Evolutionary conservation across 495 filamentous ascomycete species (phyloP).

Genomic region (Penicillium lagena): DNA sequence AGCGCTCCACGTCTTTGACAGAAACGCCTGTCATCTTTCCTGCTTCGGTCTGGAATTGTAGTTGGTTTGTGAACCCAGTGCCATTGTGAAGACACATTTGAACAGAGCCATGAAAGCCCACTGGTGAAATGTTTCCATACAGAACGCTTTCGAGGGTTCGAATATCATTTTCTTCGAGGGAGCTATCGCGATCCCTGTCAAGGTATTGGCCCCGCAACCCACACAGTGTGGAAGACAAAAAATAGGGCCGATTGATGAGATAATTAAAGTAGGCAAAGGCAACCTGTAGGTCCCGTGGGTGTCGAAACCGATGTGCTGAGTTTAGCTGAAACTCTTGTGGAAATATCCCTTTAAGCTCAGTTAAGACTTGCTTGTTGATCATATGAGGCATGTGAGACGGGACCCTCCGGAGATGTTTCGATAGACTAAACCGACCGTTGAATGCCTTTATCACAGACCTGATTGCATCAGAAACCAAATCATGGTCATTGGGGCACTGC

Average conservation of each 20-base stretch:
- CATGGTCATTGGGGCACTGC: constrained; percentile 1
- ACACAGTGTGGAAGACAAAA: constrained; percentile 1
- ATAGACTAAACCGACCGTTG: not conserved
- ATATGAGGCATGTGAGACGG: constrained; percentile 6
- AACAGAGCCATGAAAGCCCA: not conserved
- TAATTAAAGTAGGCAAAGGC: constrained; percentile 5
- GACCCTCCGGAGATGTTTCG: constrained; percentile 2
- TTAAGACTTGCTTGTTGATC: constrained; percentile 4
- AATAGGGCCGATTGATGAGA: constrained; percentile 1
- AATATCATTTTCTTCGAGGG: not conserved
- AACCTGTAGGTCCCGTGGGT: constrained; percentile 3
- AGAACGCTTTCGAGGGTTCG: not conserved
- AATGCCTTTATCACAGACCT: constrained; percentile 5
- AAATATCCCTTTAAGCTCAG: constrained; percentile 2
- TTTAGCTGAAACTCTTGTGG: constrained; percentile 1
- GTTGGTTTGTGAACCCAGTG: not conserved
- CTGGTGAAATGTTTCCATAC: not conserved
- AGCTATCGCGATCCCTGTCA: not conserved
- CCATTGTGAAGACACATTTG: not conserved
- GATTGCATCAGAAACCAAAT: constrained; percentile 4
- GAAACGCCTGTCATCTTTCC: not conserved
- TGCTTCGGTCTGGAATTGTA: no score
- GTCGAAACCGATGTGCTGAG: constrained; percentile 2
- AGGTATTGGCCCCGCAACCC: not conserved
- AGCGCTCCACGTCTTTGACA: constrained; percentile 1